Conservation (phyloP, 345 rosid species). For the Orychophragmus violaceus region DNA sequence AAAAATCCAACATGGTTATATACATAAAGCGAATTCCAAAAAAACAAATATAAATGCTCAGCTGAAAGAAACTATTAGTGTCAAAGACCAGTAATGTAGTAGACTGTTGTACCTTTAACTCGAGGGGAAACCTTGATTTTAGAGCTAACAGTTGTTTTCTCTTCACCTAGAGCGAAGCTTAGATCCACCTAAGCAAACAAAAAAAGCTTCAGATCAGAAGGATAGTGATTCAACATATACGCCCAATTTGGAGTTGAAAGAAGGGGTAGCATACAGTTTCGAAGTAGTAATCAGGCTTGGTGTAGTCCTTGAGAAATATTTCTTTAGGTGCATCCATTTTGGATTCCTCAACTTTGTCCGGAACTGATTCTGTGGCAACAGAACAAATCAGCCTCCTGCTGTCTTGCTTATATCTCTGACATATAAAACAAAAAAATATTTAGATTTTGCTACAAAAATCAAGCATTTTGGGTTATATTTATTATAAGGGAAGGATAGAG, state of each 20-base stretch:
- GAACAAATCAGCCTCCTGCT: slow-evolving; percentile 65
- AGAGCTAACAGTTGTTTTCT: slow-evolving; percentile 84
- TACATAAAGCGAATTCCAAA: background rate
- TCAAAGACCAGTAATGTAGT: background rate
- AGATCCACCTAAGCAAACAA: slow-evolving; percentile 62
- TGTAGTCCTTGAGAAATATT: slow-evolving; percentile 90
- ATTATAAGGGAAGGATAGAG: background rate
- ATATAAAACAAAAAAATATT: background rate
- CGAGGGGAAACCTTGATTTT: slow-evolving; percentile 70
- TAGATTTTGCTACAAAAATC: slow-evolving; percentile 13
- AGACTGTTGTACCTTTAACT: slow-evolving; percentile 53
- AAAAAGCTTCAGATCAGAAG: slow-evolving; percentile 12
- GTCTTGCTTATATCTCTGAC: slow-evolving; percentile 50
- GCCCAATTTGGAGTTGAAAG: background rate
- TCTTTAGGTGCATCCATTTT: slow-evolving; percentile 84
- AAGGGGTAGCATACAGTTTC: slow-evolving; percentile 46
- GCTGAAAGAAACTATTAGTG: background rate
- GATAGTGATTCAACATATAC: background rate
- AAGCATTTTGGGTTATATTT: background rate
- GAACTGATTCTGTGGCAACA: slow-evolving; percentile 57
- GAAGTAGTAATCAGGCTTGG: slow-evolving; percentile 86
- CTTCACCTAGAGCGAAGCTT: slow-evolving; percentile 79
- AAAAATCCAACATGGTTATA: background rate
- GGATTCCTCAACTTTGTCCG: slow-evolving; percentile 56
- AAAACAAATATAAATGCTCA: background rate